These are phyloP conservation scores for Thyridium curvatum DNA, from an alignment of 2,329 filamentous ascomycete genomes.

Conservation along the genomic window DNA sequence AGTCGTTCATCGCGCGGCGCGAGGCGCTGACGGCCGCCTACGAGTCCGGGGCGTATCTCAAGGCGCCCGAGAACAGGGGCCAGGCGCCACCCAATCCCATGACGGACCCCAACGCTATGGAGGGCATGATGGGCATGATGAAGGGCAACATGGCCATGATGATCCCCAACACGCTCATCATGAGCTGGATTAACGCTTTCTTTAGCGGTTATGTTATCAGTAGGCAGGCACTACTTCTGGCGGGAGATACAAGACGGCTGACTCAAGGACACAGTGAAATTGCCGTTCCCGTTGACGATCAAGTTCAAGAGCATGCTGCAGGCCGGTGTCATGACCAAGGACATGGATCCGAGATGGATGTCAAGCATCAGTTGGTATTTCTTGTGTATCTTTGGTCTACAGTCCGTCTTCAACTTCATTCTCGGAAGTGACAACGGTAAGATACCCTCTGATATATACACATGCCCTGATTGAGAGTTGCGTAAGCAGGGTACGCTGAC, in stretches of 20 bases:
- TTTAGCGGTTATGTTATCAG: conserved; percentile 97
- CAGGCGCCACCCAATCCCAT: conserved; percentile 90
- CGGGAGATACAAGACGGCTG: conserved; percentile 3
- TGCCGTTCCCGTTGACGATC: conserved; percentile 94
- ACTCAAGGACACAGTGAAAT: conserved; percentile 61
- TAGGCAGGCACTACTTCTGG: conserved; percentile 34
- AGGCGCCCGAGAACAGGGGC: conserved; percentile 78
- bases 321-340: conserved; percentile 88
- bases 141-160: conserved; percentile 99
- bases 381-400: conserved; percentile 90
- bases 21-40: conserved; percentile 74
- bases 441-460: conserved; percentile 17
- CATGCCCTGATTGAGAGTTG: conserved; percentile 16
- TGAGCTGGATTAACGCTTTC: conserved; percentile 99
- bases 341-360: conserved; percentile 97
- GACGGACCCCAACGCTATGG: conserved; percentile 93
- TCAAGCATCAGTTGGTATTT: conserved; percentile 99
- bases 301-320: conserved; percentile 99
- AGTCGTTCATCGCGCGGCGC: conserved; percentile 74
- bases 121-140: conserved; percentile 99
- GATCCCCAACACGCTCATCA: conserved; percentile 95
- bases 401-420: conserved; percentile 95
- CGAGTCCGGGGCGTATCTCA: conserved; percentile 81
- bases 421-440: conserved; percentile 92
- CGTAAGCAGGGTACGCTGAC: too few relatives aligned